Conservation (phyloP, 2,329 filamentous ascomycete species). For the Diplocarpon mali region DNA sequence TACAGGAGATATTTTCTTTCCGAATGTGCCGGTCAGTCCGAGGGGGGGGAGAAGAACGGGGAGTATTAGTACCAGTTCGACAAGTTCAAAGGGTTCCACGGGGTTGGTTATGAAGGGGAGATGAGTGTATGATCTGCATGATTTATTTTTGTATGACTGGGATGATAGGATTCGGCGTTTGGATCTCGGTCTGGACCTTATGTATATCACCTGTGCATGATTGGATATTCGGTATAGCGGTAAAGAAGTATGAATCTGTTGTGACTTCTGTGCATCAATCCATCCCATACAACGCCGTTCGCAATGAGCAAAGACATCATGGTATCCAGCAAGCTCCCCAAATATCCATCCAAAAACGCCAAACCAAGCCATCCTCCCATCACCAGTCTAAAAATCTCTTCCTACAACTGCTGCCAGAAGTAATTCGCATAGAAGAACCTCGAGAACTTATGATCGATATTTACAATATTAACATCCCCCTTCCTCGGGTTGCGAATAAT, state of each 20-base stretch:
- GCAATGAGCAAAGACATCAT: not conserved
- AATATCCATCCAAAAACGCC: not conserved
- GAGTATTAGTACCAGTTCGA: conserved; percentile 13
- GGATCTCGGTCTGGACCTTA: not conserved
- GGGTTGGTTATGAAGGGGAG: conserved; percentile 21
- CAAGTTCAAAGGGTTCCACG: conserved; percentile 19
- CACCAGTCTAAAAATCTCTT: not conserved
- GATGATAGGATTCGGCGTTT: not conserved
- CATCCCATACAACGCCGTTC: no score
- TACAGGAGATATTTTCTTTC: conserved; percentile 16
- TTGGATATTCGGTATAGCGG: no score
- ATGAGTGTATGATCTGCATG: conserved; percentile 6
- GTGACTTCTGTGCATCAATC: no score
- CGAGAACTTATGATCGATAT: conserved; percentile 86
- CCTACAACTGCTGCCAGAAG: conserved; percentile 79
- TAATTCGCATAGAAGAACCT: conserved; percentile 90
- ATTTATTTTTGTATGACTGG: conserved; percentile 6
- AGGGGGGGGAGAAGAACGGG: conserved; percentile 13
- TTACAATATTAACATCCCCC: conserved; percentile 89
- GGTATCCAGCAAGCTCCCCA: conserved; percentile 7
- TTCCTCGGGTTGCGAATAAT: conserved; percentile 76
- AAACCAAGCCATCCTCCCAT: not conserved
- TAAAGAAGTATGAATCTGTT: no score
- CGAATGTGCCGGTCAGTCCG: conserved; percentile 8
- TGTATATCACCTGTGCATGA: no score